phyloP scores from a whole-genome alignment of 768 basidiomycete species.

The Chalciporus pseudorubinellus region DNA sequence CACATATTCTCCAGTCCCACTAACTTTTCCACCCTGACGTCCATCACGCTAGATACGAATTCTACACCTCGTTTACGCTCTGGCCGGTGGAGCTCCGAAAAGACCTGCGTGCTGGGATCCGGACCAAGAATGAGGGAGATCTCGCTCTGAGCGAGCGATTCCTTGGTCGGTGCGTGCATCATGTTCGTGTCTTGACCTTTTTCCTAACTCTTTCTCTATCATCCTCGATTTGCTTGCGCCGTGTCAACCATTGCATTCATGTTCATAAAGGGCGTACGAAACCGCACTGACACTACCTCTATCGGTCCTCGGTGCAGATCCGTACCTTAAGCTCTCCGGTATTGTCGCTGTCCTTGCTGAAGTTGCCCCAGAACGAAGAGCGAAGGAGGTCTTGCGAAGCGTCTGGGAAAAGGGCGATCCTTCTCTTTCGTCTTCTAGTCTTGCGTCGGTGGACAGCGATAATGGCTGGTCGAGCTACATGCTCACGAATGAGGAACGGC shows the following conservation, averaged over 20 bases:
- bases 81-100: constrained; percentile 65
- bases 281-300: constrained; percentile 46
- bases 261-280: constrained; percentile 49
- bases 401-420: constrained; percentile 20
- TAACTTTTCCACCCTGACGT: neutral
- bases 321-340: constrained; percentile 66
- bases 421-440: neutral
- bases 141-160: constrained; percentile 48
- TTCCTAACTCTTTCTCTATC: neutral
- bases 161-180: constrained; percentile 47
- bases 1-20: neutral
- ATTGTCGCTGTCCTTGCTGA: constrained; percentile 61
- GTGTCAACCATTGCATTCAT: neutral
- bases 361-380: constrained; percentile 35
- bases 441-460: neutral
- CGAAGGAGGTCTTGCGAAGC: constrained; percentile 23
- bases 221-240: neutral
- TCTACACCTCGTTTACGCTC: constrained; percentile 55
- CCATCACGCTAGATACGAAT: constrained; percentile 46
- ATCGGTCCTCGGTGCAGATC: constrained; percentile 37
- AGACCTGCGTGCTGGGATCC: constrained; percentile 65
- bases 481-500: constrained; percentile 37
- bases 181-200: neutral
- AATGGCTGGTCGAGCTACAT: constrained; percentile 23
- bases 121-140: constrained; percentile 60